These are phyloP conservation scores for Verticillium longisporum DNA, from an alignment of 2,329 filamentous ascomycete genomes.

Conservation along the genomic window DNA sequence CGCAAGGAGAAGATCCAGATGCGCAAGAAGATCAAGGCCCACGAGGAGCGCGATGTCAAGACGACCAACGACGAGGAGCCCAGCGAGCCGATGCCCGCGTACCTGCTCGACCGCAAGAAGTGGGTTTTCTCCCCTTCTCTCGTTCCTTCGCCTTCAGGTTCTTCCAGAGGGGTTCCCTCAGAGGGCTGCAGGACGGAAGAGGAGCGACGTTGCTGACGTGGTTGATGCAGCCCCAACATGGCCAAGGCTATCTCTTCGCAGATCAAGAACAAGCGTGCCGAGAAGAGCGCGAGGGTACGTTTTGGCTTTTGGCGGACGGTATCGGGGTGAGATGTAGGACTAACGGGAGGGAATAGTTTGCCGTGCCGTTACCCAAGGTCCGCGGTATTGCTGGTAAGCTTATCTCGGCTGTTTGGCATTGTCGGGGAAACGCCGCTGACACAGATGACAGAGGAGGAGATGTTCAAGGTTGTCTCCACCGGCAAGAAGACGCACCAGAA, in stretches of 20 bases:
- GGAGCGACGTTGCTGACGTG: background rate
- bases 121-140: constrained; percentile 18
- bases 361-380: constrained; percentile 88
- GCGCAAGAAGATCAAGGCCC: constrained; percentile 87
- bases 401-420: background rate
- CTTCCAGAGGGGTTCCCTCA: too few relatives aligned
- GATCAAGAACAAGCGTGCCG: constrained; percentile 91
- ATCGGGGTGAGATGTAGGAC: background rate
- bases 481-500: constrained; percentile 93
- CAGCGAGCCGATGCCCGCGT: constrained; percentile 78
- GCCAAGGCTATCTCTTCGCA: constrained; percentile 70
- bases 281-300: constrained; percentile 68
- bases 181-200: background rate
- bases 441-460: constrained; percentile 86
- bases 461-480: constrained; percentile 95
- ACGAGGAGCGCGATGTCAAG: constrained; percentile 96
- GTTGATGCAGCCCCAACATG: constrained; percentile 35
- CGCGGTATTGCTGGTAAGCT: constrained; percentile 36
- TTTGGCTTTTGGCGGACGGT: background rate
- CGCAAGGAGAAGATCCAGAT: constrained; percentile 98
- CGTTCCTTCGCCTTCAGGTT: too few relatives aligned
- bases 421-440: background rate
- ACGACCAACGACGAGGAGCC: constrained; percentile 73
- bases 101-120: constrained; percentile 77
- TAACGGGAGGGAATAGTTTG: constrained; percentile 47